Base-by-base conservation (phyloP, 164 flowering plant genomes). In the Nymphaea thermarum region DNA sequence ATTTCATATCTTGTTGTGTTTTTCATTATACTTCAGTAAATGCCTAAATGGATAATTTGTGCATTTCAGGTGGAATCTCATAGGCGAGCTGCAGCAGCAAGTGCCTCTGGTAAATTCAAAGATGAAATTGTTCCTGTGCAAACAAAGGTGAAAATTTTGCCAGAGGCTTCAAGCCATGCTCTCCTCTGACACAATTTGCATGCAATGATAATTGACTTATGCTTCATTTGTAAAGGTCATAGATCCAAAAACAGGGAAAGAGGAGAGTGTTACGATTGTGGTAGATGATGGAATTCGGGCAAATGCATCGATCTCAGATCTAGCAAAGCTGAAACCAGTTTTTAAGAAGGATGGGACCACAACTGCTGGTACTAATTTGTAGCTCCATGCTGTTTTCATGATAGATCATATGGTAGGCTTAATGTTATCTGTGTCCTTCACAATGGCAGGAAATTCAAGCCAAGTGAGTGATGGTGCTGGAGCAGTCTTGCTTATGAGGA, bases 391-490 rank as follows among this genome's bases (percentile, higher is more conserved):
- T 47, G 12, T 47, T 12, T 47, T 45, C 7, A 45, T 47, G 55
- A 47, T 3, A 25, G 1, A 25, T 25, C 36, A 25, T 25, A 25
- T 25, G 36, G 36, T 25, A 25, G 36, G 36, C 36, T 25, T 1
- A 25, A 25, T 25, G 3, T 4, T 47, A 47, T 47, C 11, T 6
- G 55, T 47, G 55, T 47, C 12, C 55, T 47, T 47, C 12, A 47
- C 12, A 12, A 47, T 47, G 55, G 11, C 7, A 47, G 55, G 55
- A 2, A 95, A 90, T 73, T 87, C 99, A 47, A 92, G 98, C 75
- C 99, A 95, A 77, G 91, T 95, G 47, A 95, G 83, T 87, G 99
- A 95, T 86, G 99, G 97, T 70, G 98, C 98, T 78, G 97, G 93
- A 71, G 98, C 97, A 47, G 97, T 95, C 66, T 87, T 95, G 43